These are phyloP conservation scores for Coffea eugenioides DNA, from an alignment of 257 asterid species.

Conservation along the genomic window DNA sequence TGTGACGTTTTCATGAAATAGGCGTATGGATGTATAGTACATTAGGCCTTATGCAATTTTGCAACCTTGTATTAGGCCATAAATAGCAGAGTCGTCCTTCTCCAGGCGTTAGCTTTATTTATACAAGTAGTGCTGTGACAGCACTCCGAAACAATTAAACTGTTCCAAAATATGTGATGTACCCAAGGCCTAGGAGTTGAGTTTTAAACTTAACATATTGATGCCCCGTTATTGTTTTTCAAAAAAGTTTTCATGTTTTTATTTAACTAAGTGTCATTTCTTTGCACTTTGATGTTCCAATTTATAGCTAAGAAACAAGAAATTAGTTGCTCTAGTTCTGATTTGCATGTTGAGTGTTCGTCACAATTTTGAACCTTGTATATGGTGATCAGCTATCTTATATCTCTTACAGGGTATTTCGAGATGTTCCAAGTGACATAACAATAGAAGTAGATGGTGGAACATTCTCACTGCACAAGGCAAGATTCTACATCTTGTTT, in stretches of 20 bases:
- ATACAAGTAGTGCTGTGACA: neutral
- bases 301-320: neutral
- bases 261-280: neutral
- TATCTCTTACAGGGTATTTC: slow-evolving; percentile 64
- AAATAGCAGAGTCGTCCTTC: neutral
- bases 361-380: neutral
- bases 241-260: neutral
- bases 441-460: slow-evolving; percentile 75
- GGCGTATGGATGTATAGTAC: neutral
- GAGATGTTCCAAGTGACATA: slow-evolving; percentile 94
- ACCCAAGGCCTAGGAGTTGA: neutral
- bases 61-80: neutral
- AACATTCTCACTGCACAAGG: slow-evolving; percentile 84
- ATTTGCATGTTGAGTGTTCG: neutral
- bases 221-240: neutral
- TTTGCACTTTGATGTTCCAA: neutral
- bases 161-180: neutral
- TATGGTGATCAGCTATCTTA: slow-evolving; percentile 10
- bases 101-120: too few species aligned
- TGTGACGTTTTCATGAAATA: neutral
- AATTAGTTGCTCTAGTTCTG: neutral
- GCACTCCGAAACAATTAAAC: neutral
- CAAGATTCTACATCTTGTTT: slow-evolving; percentile 23
- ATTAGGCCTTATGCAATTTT: neutral
- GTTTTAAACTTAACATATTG: neutral